A percentile compares a stretch with the other conserved stretches of the same genome.
phyloP scores from a whole-genome alignment of 2,329 filamentous ascomycete species.

The Sclerotiophoma versabilis region DNA sequence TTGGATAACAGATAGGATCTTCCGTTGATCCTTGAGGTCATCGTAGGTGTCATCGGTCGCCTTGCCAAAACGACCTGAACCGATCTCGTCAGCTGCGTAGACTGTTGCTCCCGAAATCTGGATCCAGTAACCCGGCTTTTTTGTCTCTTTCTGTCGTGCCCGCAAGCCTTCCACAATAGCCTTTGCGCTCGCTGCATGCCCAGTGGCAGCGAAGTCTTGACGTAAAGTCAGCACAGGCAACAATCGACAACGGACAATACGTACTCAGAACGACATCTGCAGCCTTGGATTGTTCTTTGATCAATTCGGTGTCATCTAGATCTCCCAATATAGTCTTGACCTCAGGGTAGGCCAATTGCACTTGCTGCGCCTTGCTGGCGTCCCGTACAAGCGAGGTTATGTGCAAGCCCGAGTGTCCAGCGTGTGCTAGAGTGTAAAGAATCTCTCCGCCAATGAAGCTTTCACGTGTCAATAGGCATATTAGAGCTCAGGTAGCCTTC shows the following conservation, averaged over 20 bases:
- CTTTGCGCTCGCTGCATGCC: conserved; percentile 16
- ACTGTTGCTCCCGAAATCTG: conserved; percentile 22
- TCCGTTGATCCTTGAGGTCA: conserved; percentile 14
- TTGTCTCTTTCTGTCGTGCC: conserved; percentile 3
- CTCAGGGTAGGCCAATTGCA: conserved; percentile 10
- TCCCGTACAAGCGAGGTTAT: conserved; percentile 17
- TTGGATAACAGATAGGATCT: conserved; percentile 12
- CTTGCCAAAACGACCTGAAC: conserved; percentile 8
- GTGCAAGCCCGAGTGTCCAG: conserved; percentile 2
- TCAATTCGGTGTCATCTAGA: conserved; percentile 11
- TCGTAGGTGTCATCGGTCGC: conserved; percentile 13
- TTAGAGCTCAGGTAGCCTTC: background rate
- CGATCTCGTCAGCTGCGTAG: conserved; percentile 16
- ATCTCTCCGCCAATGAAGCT: conserved; percentile 21
- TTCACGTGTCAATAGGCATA: background rate
- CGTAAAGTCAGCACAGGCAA: background rate
- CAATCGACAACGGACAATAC: background rate
- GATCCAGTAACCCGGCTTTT: conserved; percentile 17
- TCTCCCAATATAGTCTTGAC: conserved; percentile 13
- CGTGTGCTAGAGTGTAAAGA: conserved; percentile 11
- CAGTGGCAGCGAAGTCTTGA: conserved; percentile 19
- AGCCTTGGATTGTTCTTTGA: conserved; percentile 11
- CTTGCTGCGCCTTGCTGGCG: conserved; percentile 12
- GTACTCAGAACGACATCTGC: conserved; percentile 19
- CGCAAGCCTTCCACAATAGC: conserved; percentile 20